Evolutionary conservation across 1,284 basidiomycete genomes (phyloP).

Genomic region (Trichosporon inkin): DNA sequence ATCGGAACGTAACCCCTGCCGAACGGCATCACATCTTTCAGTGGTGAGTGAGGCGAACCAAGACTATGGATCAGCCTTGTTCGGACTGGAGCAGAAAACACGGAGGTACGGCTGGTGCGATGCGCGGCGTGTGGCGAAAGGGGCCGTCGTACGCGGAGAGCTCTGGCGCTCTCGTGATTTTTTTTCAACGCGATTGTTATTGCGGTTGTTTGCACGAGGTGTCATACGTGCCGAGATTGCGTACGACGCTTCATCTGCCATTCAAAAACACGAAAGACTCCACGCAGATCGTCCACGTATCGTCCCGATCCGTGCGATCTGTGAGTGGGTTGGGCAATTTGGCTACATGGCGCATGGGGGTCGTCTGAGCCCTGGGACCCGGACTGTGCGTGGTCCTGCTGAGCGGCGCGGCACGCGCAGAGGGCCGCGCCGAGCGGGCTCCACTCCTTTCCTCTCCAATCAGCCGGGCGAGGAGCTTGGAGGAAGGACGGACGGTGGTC

Average conservation of each 20-base stretch:
- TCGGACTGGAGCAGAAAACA: too few relatives aligned
- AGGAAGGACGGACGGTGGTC: too few relatives aligned
- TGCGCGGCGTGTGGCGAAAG: too few relatives aligned
- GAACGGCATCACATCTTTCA: too few relatives aligned
- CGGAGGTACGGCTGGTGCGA: too few relatives aligned
- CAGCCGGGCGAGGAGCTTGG: not conserved
- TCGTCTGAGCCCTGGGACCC: not conserved
- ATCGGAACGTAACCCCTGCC: too few relatives aligned
- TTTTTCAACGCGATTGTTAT: too few relatives aligned
- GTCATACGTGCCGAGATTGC: not conserved
- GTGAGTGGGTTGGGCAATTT: slow-evolving; percentile 5
- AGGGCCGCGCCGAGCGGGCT: not conserved
- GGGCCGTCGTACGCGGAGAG: too few relatives aligned
- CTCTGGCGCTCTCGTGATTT: too few relatives aligned
- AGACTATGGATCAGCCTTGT: too few relatives aligned
- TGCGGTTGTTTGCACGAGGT: not conserved
- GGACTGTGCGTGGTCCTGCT: not conserved
- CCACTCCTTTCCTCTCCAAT: not conserved
- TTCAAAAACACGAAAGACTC: not conserved
- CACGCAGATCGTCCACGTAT: slow-evolving; percentile 4
- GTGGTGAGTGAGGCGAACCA: too few relatives aligned
- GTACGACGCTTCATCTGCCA: not conserved
- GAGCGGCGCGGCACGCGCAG: too few relatives aligned
- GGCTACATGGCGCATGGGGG: not conserved
- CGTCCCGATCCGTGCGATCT: not conserved